These are phyloP conservation scores for Entomortierella chlamydospora DNA, from an alignment of 192 early-diverging fungal genomes.

Conservation along the genomic window DNA sequence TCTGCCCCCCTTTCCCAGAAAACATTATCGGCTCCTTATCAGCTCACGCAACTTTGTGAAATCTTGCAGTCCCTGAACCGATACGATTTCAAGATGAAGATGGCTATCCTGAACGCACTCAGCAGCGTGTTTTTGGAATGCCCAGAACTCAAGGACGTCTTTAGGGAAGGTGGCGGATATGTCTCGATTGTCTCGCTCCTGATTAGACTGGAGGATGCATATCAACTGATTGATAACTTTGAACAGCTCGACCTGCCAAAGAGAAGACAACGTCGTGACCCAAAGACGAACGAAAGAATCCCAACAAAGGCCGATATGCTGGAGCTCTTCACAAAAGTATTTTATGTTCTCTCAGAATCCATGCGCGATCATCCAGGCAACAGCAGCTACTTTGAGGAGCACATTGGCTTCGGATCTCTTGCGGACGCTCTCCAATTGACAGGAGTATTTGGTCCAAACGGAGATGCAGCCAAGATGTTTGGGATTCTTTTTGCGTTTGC, in stretches of 20 bases:
- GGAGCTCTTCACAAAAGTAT: conserved; percentile 57
- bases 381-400: conserved; percentile 59
- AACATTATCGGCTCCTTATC: conserved; percentile 50
- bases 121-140: conserved; percentile 61
- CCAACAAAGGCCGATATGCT: conserved; percentile 53
- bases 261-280: conserved; percentile 21
- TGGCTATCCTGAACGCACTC: conserved; percentile 65
- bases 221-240: conserved; percentile 34
- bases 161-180: conserved; percentile 70
- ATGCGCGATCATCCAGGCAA: conserved; percentile 64
- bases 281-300: conserved; percentile 40
- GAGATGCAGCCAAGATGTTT: conserved; percentile 57
- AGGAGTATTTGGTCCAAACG: conserved; percentile 55
- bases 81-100: conserved; percentile 66
- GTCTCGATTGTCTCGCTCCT: conserved; percentile 69
- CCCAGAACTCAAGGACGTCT: conserved; percentile 63
- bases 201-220: conserved; percentile 64
- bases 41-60: conserved; percentile 69
- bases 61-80: conserved; percentile 64
- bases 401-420: conserved; percentile 65
- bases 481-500: conserved; percentile 71
- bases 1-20: conserved; percentile 23
- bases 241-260: conserved; percentile 29
- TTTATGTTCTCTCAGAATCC: conserved; percentile 64
- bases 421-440: conserved; percentile 70